Evolutionary conservation across 2,329 filamentous ascomycete species (phyloP), one percentile per base, ranked within the genome.

Genomic region (Mycosphaerella arachidis): DNA sequence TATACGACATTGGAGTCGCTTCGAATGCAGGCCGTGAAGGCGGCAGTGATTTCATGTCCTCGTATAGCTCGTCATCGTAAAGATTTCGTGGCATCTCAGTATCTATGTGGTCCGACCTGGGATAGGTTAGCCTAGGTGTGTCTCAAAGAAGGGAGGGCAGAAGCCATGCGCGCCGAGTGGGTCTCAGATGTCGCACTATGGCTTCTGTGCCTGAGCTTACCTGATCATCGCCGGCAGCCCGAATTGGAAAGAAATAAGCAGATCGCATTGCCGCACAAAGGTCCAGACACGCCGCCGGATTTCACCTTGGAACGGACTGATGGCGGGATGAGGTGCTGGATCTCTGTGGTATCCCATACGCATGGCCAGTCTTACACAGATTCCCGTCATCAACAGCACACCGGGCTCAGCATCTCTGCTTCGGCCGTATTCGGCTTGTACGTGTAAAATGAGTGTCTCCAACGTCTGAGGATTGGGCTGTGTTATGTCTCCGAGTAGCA

Each of bases 301-400:
- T 76, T 94, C 90, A 13, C 82, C 90, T 74, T 91, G 84, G 66
- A 90, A 92, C 6, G 88, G 86, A 1, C 86, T 83, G 51, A 94
- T 82, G 13, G 82, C 84, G 1, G 86, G 81, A 71, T 91, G 92
- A 75, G 87, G 90, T 60, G 85, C 88, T 9, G 88, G 82, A 71
- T 93, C 90, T 61, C 90, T 82, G 68, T 93, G 90, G 67, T 92
- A 89, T 4, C 88, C 89, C 85, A 89, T 89, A 45, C 87, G 81
- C 84, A 87, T 86, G 12, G 85, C 85, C 48, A 87, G 69, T 29
- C 85, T 79, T 27, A 83, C 80, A 63, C 86, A 82, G 64, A 87
- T 79, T 29, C 84, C 82, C 1, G 81, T 80, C 61, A 86, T 76
- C 29, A 87, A 78, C 74, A 86, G 80, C 16, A 90, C 76, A 4